Evolutionary conservation across 1,139 yeast species (phyloP).

Genomic region (Taphrina communis): DNA sequence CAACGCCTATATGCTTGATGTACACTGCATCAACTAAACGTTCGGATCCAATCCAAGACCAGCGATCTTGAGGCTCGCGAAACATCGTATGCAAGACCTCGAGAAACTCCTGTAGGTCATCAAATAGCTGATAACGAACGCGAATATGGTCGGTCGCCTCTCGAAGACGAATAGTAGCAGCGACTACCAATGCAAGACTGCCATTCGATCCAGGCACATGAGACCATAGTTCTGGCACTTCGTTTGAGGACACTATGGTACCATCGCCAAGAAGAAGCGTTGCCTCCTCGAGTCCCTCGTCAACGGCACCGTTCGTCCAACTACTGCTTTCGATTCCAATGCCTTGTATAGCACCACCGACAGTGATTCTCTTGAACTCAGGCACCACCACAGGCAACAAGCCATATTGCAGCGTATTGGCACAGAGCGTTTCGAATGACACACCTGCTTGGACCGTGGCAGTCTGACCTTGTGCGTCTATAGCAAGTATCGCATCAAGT

Average conservation of each 20-base stretch:
- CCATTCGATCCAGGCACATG: constrained; percentile 25
- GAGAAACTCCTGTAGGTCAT: not conserved
- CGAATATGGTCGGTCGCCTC: not conserved
- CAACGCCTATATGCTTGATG: constrained; percentile 7
- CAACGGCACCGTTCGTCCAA: constrained; percentile 28
- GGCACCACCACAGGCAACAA: constrained; percentile 30
- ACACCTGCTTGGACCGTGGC: constrained; percentile 15
- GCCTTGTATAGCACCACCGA: constrained; percentile 35
- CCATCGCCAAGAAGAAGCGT: constrained; percentile 28
- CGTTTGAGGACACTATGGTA: constrained; percentile 1
- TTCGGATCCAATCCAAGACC: constrained; percentile 18
- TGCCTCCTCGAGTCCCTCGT: constrained; percentile 14
- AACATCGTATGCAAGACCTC: not conserved
- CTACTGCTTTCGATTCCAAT: constrained; percentile 33
- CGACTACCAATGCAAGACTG: constrained; percentile 25
- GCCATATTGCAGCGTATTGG: constrained; percentile 19
- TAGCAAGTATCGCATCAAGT: not conserved
- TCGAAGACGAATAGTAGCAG: constrained; percentile 8
- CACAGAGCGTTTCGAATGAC: constrained; percentile 13
- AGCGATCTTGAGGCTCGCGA: not conserved
- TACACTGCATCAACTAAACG: constrained; percentile 18
- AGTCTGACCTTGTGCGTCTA: not conserved
- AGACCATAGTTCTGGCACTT: constrained; percentile 25
- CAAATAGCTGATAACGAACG: constrained; percentile 8
- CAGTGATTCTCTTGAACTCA: constrained; percentile 27